Evolutionary conservation across 2,329 filamentous ascomycete species (phyloP).

Genomic region (Hymenoscyphus infarciens): DNA sequence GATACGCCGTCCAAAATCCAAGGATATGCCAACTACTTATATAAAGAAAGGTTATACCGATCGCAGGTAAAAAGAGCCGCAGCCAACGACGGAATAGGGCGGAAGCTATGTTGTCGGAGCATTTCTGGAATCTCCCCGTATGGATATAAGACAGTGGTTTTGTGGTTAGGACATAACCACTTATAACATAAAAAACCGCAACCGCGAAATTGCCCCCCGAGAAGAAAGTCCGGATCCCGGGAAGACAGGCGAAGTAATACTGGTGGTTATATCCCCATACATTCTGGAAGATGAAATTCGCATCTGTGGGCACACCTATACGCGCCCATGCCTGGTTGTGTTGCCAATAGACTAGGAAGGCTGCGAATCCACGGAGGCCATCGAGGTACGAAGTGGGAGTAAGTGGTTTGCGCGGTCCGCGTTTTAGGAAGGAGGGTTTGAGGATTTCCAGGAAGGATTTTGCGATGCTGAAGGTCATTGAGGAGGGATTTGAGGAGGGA

Average conservation of each 20-base stretch:
- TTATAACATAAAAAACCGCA: slow-evolving; percentile 49
- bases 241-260: slow-evolving; percentile 44
- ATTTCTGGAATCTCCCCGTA: slow-evolving; percentile 25
- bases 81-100: slow-evolving; percentile 46
- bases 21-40: slow-evolving; percentile 31
- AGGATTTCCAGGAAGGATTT: not conserved
- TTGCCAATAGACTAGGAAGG: slow-evolving; percentile 43
- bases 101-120: slow-evolving; percentile 42
- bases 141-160: slow-evolving; percentile 43
- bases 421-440: not conserved
- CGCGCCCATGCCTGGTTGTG: slow-evolving; percentile 20
- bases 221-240: slow-evolving; percentile 55
- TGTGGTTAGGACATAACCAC: slow-evolving; percentile 45
- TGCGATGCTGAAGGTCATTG: not conserved
- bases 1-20: slow-evolving; percentile 25
- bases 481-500: not conserved
- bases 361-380: slow-evolving; percentile 44
- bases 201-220: slow-evolving; percentile 57
- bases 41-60: slow-evolving; percentile 41
- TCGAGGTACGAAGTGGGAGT: slow-evolving; percentile 43
- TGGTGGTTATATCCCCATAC: slow-evolving; percentile 14
- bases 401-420: slow-evolving; percentile 2
- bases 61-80: slow-evolving; percentile 44
- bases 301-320: not conserved
- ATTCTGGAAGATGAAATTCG: slow-evolving; percentile 13